A percentile compares a stretch with the other conserved stretches of the same genome.
phyloP scores from a whole-genome alignment of 441 rosid species.

The Isatis lusitanica region DNA sequence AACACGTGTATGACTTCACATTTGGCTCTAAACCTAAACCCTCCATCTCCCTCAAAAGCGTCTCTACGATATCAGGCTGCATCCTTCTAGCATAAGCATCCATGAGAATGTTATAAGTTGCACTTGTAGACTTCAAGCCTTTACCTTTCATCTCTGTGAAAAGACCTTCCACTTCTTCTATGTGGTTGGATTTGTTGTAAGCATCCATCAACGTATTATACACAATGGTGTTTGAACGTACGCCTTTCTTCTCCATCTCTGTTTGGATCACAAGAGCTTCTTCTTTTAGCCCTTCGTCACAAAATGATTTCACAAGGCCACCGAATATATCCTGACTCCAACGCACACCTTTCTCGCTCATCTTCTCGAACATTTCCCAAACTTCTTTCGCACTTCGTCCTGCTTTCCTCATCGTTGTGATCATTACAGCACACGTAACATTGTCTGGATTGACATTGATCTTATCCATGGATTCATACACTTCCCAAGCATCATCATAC shows the following conservation, averaged over 20 bases:
- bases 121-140: slow-evolving; percentile 61
- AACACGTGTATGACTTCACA: slow-evolving; percentile 61
- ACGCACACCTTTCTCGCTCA: slow-evolving; percentile 71
- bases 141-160: slow-evolving; percentile 66
- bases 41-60: slow-evolving; percentile 66
- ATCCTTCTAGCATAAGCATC: slow-evolving; percentile 86
- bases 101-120: slow-evolving; percentile 73
- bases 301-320: slow-evolving; percentile 73
- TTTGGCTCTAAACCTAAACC: slow-evolving; percentile 59
- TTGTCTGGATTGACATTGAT: slow-evolving; percentile 61
- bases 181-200: slow-evolving; percentile 62
- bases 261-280: slow-evolving; percentile 77
- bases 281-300: slow-evolving; percentile 76
- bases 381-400: slow-evolving; percentile 72
- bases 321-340: slow-evolving; percentile 79
- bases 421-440: slow-evolving; percentile 75
- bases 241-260: slow-evolving; percentile 89
- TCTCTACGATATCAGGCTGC: slow-evolving; percentile 84
- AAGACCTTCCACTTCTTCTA: slow-evolving; percentile 89
- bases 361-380: slow-evolving; percentile 73
- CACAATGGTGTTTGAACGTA: slow-evolving; percentile 57
- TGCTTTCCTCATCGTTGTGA: slow-evolving; percentile 66
- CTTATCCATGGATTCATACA: slow-evolving; percentile 65
- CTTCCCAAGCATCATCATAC: slow-evolving; percentile 72
- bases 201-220: slow-evolving; percentile 86